These are phyloP conservation scores for Phytophthora litchii DNA, from an alignment of 352 stramenopile species.

Conservation along the genomic window DNA sequence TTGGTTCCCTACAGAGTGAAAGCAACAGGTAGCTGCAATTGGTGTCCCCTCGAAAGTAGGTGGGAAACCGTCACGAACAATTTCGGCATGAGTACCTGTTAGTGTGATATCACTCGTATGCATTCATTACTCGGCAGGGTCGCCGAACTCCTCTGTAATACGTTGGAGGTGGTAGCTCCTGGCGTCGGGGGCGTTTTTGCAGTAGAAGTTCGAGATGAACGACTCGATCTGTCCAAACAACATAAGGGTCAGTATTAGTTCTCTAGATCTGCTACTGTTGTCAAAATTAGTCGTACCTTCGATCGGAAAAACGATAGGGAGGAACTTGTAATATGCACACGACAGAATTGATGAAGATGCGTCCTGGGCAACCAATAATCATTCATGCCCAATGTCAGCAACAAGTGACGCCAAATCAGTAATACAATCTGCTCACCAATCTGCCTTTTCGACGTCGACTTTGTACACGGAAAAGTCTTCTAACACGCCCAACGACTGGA, in stretches of 20 bases:
- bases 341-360: constrained; percentile 66
- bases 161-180: constrained; percentile 67
- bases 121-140: constrained; percentile 17
- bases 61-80: constrained; percentile 33
- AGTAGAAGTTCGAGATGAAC: constrained; percentile 74
- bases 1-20: constrained; percentile 9
- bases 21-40: constrained; percentile 3
- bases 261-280: neutral
- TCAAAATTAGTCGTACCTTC: constrained; percentile 37
- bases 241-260: constrained; percentile 1
- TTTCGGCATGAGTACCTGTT: constrained; percentile 21
- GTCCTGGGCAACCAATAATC: constrained; percentile 43
- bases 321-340: constrained; percentile 73
- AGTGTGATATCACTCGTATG: constrained; percentile 3
- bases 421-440: constrained; percentile 41
- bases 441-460: constrained; percentile 33
- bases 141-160: constrained; percentile 65
- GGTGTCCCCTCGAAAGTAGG: constrained; percentile 26
- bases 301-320: constrained; percentile 80
- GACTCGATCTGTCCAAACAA: constrained; percentile 60
- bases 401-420: neutral
- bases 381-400: neutral
- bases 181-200: constrained; percentile 61
- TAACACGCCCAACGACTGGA: constrained; percentile 69
- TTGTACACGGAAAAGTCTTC: constrained; percentile 76